Base-by-base conservation (phyloP, 2,329 filamentous ascomycete genomes). In the Drechslerella dactyloides region DNA sequence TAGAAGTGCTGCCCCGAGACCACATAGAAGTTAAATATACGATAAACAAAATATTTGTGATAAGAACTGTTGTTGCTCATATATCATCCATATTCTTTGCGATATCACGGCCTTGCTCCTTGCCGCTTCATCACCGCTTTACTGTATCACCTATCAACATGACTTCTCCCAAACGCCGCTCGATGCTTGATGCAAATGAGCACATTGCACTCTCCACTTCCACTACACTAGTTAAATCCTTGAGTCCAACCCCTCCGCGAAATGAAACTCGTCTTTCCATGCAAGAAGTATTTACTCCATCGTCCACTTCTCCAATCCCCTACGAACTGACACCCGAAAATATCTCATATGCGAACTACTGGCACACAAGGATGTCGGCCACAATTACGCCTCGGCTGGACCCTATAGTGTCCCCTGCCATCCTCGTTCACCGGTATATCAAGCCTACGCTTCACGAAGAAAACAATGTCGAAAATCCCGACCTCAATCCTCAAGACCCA, bases 31-130 rank as follows among this genome's bases (percentile, higher is more conserved):
- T n/a, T n/a, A n/a, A n/a, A n/a, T n/a, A n/a, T n/a, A n/a, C n/a
- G n/a, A n/a, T n/a, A n/a, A n/a, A n/a, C n/a, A n/a, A n/a, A n/a
- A n/a, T n/a, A n/a, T n/a, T n/a, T n/a, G n/a, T n/a, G n/a, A n/a
- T n/a, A n/a, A n/a, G n/a, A n/a, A n/a, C n/a, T n/a, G n/a, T n/a
- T n/a, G n/a, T n/a, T n/a, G n/a, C n/a, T n/a, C n/a, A n/a, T n/a
- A n/a, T n/a, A n/a, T n/a, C n/a, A n/a, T n/a, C n/a, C n/a, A n/a
- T n/a, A n/a, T n/a, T n/a, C n/a, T n/a, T n/a, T n/a, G n/a, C n/a
- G n/a, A n/a, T n/a, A n/a, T 19, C 51, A 51, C 57, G n/a, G 24
- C 62, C 40, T 53, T 53, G 46, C 50, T 48, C 56, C 23, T 23
- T 24, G 44, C 37, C 2, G 37, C 21, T 51, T 59, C 33, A 15